Evolutionary conservation across 2,329 filamentous ascomycete species (phyloP), one percentile per base, ranked within the genome.

Genomic region (Elsinoe ampelina): DNA sequence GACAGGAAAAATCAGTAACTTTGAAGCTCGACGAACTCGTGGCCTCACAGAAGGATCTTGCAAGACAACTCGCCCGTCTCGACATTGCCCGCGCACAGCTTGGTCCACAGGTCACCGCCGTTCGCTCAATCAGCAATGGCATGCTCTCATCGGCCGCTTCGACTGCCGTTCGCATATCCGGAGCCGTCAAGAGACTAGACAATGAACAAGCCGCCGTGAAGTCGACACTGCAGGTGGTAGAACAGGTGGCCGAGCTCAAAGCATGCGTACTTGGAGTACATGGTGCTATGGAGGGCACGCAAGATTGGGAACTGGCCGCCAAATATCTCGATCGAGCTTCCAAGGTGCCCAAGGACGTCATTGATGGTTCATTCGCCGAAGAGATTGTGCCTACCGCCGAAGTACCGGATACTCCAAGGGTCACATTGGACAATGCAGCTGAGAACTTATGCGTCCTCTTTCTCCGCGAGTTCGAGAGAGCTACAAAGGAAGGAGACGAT

Each of bases 241-340:
- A 97, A 71, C 91, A 96, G 73, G 92, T 98, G 12, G 87, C 89
- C 4, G 93, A 98, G 77, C 84, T 98, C 62, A 97, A 97, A 73
- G 88, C 93, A 7, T 98, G 93, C 69, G 89, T 97, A 35, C 83
- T 96, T 59, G 93, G 93, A 42, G 91, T 97, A 10, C 85, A 92
- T 22, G 93, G 91, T 15, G 95, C 88, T 59, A 98, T 98, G 93
- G 93, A 92, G 34, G 92, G 91, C 3, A 89, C 93, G 41, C 93
- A 98, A 71, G 93, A 98, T 74, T 98, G 93, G 93, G 93, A 98
- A 72, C 93, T 89, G 2, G 93, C 93, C 2, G 93, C 93, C 1
- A 87, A 81, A 47, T 97, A 97, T 70, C 80, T 98, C 58, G 83
- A 87, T 61, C 82, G 92, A 43, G 91, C 93, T 5, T 84, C 84